Evolutionary conservation across 371 early-diverging fungal species (phyloP).

Genomic region (Mortierella sp.): DNA sequence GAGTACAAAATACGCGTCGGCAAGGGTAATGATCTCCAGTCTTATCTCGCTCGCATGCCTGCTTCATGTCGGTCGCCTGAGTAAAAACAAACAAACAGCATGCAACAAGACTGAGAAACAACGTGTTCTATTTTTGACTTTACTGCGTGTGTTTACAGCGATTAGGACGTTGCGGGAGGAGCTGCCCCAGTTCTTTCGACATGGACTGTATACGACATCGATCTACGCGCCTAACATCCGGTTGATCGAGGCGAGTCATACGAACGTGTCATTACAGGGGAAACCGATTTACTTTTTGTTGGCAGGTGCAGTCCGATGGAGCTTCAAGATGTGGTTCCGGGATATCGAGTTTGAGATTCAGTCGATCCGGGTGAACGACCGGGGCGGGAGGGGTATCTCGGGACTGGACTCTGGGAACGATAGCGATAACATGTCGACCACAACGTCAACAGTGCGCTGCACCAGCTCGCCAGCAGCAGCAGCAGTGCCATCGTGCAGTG

Average conservation of each 20-base stretch:
- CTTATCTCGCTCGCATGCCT: too few species aligned
- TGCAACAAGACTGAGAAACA: background rate
- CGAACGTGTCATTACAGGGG: slow-evolving; percentile 49
- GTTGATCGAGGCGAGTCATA: slow-evolving; percentile 50
- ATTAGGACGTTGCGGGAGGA: slow-evolving; percentile 47
- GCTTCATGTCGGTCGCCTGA: too few species aligned
- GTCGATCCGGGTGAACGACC: slow-evolving; percentile 51
- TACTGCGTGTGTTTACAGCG: slow-evolving; percentile 13
- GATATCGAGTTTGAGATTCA: slow-evolving; percentile 53
- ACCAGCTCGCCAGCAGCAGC: too few species aligned
- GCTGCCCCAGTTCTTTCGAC: slow-evolving; percentile 44
- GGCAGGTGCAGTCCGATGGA: slow-evolving; percentile 56
- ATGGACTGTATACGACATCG: slow-evolving; percentile 40
- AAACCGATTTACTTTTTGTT: slow-evolving; percentile 46
- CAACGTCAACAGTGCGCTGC: too few species aligned
- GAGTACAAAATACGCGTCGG: slow-evolving; percentile 49
- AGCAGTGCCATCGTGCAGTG: too few species aligned
- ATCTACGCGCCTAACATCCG: slow-evolving; percentile 48
- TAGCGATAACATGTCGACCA: background rate
- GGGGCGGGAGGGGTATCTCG: slow-evolving; percentile 34
- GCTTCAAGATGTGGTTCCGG: slow-evolving; percentile 57
- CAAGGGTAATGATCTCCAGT: slow-evolving; percentile 33
- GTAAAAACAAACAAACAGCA: background rate
- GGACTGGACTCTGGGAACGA: slow-evolving; percentile 43
- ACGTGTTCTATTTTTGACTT: background rate